Evolutionary conservation across 2,329 filamentous ascomycete genomes (phyloP).

Genomic region (Aspergillus sp.): DNA sequence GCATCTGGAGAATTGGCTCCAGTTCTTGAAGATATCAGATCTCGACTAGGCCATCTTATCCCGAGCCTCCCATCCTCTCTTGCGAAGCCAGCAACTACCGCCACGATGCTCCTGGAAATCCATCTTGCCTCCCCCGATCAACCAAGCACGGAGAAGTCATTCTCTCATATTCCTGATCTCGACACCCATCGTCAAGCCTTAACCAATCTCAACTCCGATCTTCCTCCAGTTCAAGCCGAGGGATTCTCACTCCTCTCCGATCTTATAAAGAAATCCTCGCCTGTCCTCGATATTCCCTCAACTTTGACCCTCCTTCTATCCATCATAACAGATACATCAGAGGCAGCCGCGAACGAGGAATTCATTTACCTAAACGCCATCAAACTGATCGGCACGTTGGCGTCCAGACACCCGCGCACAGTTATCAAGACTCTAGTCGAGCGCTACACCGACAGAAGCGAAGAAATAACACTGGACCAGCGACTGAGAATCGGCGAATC

Average conservation of each 20-base stretch:
- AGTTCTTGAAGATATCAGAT: slow-evolving; percentile 24
- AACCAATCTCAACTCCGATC: slow-evolving; percentile 29
- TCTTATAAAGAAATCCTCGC: slow-evolving; percentile 32
- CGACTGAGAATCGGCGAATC: slow-evolving; percentile 35
- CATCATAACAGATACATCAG: slow-evolving; percentile 26
- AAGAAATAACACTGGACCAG: slow-evolving; percentile 30
- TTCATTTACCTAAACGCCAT: slow-evolving; percentile 37
- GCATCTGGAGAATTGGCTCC: slow-evolving; percentile 20
- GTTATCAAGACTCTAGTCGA: slow-evolving; percentile 33
- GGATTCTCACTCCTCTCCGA: slow-evolving; percentile 33
- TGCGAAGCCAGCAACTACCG: slow-evolving; percentile 30
- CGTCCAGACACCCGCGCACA: slow-evolving; percentile 33
- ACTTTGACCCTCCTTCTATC: slow-evolving; percentile 33
- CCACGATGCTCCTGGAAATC: slow-evolving; percentile 36
- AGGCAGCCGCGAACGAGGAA: slow-evolving; percentile 27
- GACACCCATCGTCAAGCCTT: slow-evolving; percentile 34
- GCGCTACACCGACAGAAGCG: slow-evolving; percentile 29
- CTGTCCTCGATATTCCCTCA: slow-evolving; percentile 35
- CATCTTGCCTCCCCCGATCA: slow-evolving; percentile 23
- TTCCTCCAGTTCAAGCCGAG: slow-evolving; percentile 36
- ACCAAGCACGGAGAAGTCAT: slow-evolving; percentile 10
- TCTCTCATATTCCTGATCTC: slow-evolving; percentile 25
- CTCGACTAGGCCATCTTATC: slow-evolving; percentile 26
- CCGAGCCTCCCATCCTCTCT: slow-evolving; percentile 23
- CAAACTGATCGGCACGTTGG: slow-evolving; percentile 31